Evolutionary conservation across 805 yeast species (phyloP).

Genomic region (Cyberlindnera petersonii): DNA sequence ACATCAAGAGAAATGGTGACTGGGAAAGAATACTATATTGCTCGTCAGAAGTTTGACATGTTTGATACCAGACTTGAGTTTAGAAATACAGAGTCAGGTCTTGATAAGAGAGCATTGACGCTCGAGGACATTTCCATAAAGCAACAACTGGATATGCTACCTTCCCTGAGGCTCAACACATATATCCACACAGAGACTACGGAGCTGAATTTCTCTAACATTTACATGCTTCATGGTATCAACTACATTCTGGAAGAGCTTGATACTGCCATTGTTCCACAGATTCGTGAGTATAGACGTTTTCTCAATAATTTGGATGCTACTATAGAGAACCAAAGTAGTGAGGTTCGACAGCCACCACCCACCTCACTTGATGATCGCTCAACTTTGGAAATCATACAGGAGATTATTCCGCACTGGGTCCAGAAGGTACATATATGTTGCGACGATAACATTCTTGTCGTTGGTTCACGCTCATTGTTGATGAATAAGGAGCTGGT

Average conservation of each 20-base stretch:
- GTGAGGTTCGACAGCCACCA: neutral
- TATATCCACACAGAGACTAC: conserved; percentile 13
- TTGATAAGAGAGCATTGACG: conserved; percentile 10
- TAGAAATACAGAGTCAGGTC: conserved; percentile 14
- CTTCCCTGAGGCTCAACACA: conserved; percentile 6
- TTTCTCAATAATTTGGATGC: conserved; percentile 4
- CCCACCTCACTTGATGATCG: conserved; percentile 5
- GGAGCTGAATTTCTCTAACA: conserved; percentile 27
- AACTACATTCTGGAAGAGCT: conserved; percentile 22
- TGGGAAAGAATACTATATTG: conserved; percentile 19
- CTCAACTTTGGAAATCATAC: conserved; percentile 13
- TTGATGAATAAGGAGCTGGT: conserved; percentile 38
- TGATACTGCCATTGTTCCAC: conserved; percentile 14
- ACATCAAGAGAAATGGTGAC: conserved; percentile 16
- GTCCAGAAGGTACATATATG: conserved; percentile 10
- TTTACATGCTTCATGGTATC: conserved; percentile 30
- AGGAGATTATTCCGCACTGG: conserved; percentile 25
- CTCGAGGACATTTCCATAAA: conserved; percentile 17
- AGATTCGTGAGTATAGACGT: conserved; percentile 15
- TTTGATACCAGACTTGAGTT: conserved; percentile 16
- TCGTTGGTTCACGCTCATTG: conserved; percentile 41
- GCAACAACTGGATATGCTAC: conserved; percentile 16
- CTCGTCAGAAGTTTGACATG: conserved; percentile 15
- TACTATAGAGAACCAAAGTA: neutral
- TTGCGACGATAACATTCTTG: conserved; percentile 21